A percentile compares a stretch with the other conserved stretches of the same genome.
phyloP scores from a whole-genome alignment of 495 filamentous ascomycete species.

The Xylona heveae region DNA sequence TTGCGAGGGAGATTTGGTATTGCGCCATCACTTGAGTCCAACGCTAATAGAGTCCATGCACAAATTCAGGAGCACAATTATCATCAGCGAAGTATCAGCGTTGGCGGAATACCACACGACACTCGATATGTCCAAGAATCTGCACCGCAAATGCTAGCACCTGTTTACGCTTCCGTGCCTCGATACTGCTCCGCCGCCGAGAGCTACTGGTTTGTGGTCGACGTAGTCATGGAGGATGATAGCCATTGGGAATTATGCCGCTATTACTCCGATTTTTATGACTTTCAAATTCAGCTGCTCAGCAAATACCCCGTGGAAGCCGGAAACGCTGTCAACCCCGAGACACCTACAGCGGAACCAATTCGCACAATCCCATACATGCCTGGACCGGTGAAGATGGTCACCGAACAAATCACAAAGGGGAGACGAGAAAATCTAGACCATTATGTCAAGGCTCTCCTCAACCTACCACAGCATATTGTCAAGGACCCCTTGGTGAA shows the following conservation, averaged over 20 bases:
- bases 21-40: no score
- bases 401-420: constrained; percentile 91
- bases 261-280: constrained; percentile 97
- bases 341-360: no score
- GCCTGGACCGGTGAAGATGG: constrained; percentile 94
- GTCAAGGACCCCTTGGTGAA: constrained; percentile 62
- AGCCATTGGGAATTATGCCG: constrained; percentile 79
- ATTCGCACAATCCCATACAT: constrained; percentile 86
- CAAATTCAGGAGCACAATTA: no score
- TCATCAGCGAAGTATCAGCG: constrained; percentile 27
- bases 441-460: constrained; percentile 79
- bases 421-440: constrained; percentile 80
- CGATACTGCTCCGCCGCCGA: constrained; percentile 92
- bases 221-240: constrained; percentile 77
- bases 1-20: no score
- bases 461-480: constrained; percentile 68
- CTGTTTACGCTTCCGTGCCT: constrained; percentile 66
- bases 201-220: constrained; percentile 97
- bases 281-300: constrained; percentile 89
- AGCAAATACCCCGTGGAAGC: constrained; percentile 89
- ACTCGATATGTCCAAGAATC: no score
- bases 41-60: no score
- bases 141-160: constrained; percentile 26
- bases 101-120: constrained; percentile 12
- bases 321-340: constrained; percentile 52